Evolutionary conservation across 257 asterid genomes (phyloP).

Genomic region (Solanum pinnatisectum): DNA sequence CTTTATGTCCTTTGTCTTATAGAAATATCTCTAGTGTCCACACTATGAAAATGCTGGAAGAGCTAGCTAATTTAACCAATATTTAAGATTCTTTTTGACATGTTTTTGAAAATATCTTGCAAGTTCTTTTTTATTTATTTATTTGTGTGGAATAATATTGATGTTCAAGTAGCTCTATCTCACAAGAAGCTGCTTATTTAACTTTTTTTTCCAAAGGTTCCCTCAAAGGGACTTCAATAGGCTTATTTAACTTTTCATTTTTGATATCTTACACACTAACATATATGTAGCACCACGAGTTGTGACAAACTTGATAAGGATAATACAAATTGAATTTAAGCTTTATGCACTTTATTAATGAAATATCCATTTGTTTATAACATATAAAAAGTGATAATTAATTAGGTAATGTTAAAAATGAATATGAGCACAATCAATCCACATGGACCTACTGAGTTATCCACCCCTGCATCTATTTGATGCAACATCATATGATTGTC

Average conservation of each 20-base stretch:
- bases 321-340: no score
- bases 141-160: background rate
- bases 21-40: background rate
- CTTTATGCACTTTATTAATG: background rate
- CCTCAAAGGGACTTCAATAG: no score
- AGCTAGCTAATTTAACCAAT: background rate
- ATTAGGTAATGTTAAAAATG: no score
- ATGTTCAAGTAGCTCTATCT: background rate
- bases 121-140: background rate
- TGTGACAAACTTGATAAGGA: background rate
- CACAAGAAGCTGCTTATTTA: background rate
- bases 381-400: no score
- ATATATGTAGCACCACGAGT: background rate
- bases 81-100: background rate
- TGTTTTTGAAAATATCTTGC: background rate
- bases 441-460: background rate
- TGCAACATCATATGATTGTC: no score
- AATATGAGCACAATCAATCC: no score
- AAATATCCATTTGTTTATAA: no score
- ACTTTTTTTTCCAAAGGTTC: background rate
- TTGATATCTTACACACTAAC: background rate
- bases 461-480: no score
- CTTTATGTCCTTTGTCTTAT: background rate
- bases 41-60: background rate
- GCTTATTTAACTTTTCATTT: background rate